Conservation (phyloP, 2,329 filamentous ascomycete species). For the Triangularia setosa region DNA sequence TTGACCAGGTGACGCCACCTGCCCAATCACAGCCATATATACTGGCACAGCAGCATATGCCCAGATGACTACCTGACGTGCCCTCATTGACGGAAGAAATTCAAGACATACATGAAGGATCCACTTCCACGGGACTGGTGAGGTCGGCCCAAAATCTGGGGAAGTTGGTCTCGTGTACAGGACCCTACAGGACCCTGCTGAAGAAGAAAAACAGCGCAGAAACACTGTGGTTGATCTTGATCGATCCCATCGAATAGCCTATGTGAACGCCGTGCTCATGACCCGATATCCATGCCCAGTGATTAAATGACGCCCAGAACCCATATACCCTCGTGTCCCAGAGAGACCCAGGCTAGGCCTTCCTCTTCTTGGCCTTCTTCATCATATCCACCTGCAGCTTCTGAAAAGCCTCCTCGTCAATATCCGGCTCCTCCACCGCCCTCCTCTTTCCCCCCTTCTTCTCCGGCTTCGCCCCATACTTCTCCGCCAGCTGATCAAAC, state of each 20-base stretch:
- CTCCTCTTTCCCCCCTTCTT: slow-evolving; percentile 47
- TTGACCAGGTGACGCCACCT: slow-evolving; percentile 6
- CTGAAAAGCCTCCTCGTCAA: slow-evolving; percentile 59
- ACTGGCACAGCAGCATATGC: background rate
- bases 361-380: slow-evolving; percentile 28
- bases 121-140: background rate
- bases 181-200: background rate
- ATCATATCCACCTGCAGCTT: slow-evolving; percentile 50
- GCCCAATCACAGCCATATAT: background rate
- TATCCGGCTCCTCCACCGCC: slow-evolving; percentile 46
- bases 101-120: background rate
- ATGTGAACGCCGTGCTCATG: background rate
- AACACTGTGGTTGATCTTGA: background rate
- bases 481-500: slow-evolving; percentile 70
- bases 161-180: background rate
- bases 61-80: background rate
- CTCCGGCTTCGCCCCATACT: slow-evolving; percentile 54
- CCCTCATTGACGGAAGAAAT: background rate
- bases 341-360: background rate
- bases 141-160: background rate
- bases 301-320: background rate
- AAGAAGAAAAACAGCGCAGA: background rate
- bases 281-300: background rate
- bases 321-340: background rate
- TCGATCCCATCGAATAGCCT: background rate